phyloP scores from a whole-genome alignment of 2,329 filamentous ascomycete species.

The Colletotrichum sojae region DNA sequence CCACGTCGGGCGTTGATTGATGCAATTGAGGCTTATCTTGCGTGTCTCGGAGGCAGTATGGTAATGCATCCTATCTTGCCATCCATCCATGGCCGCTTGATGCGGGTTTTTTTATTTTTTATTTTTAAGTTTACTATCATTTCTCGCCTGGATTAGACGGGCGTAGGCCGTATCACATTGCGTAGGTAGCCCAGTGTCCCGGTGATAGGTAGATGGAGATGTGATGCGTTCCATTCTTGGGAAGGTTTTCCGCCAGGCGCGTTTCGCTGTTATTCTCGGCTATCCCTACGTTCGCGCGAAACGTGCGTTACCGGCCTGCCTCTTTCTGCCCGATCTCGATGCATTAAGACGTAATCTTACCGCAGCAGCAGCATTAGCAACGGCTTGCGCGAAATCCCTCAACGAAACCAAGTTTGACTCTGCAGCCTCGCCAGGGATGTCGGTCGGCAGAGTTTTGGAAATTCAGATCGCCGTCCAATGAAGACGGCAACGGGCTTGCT shows the following conservation, averaged over 20 bases:
- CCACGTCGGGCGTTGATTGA: constrained; percentile 30
- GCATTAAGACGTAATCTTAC: constrained; percentile 42
- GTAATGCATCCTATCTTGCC: not conserved
- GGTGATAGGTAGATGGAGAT: too few species aligned
- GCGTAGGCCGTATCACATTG: constrained; percentile 15
- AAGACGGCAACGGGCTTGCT: constrained; percentile 17
- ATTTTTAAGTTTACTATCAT: not conserved
- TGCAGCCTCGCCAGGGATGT: constrained; percentile 38
- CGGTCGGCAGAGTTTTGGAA: constrained; percentile 24
- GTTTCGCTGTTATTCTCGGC: constrained; percentile 40
- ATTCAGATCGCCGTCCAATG: constrained; percentile 33
- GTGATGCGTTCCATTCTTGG: not conserved
- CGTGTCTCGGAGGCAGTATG: constrained; percentile 3
- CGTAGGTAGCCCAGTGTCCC: not conserved
- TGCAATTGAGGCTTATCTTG: constrained; percentile 16
- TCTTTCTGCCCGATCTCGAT: constrained; percentile 27
- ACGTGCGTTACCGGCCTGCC: not conserved
- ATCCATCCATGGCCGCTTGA: not conserved
- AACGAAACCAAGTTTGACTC: constrained; percentile 39
- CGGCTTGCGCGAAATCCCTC: constrained; percentile 33
- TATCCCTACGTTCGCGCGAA: constrained; percentile 21
- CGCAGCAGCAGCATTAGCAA: constrained; percentile 16
- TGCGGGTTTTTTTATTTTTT: constrained; percentile 15
- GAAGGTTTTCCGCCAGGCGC: constrained; percentile 3
- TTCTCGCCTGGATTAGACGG: not conserved